phyloP scores from a whole-genome alignment of 768 basidiomycete genomes.

The Pholiota microspora region DNA sequence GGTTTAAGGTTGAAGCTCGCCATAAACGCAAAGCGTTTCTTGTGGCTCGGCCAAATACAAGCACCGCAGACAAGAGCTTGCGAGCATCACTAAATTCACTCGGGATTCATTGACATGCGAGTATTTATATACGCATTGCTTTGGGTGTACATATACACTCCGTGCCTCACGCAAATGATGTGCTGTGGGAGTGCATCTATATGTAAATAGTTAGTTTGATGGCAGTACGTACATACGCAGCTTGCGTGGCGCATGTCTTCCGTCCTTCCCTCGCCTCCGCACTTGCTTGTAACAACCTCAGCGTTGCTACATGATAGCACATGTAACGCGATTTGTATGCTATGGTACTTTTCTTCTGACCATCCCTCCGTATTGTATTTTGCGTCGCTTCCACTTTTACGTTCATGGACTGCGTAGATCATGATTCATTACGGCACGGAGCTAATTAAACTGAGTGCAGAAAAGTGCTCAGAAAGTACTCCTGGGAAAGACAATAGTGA shows the following conservation, averaged over 20 bases:
- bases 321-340: not conserved
- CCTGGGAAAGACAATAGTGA: not conserved
- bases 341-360: not conserved
- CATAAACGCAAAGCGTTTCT: too few species aligned
- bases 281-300: too few species aligned
- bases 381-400: not conserved
- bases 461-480: not conserved
- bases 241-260: not conserved
- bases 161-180: not conserved
- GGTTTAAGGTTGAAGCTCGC: too few species aligned
- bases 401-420: not conserved
- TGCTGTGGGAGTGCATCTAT: not conserved
- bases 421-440: not conserved
- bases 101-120: too few species aligned
- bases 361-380: too few species aligned
- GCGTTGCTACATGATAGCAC: too few species aligned
- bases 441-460: not conserved
- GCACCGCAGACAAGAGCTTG: too few species aligned
- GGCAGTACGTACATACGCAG: not conserved
- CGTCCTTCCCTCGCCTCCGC: too few species aligned
- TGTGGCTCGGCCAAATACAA: too few species aligned
- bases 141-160: not conserved
- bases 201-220: not conserved
- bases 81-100: too few species aligned
- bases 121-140: too few species aligned